phyloP scores from a whole-genome alignment of 2,329 filamentous ascomycete species.

The Cadophora sp. region DNA sequence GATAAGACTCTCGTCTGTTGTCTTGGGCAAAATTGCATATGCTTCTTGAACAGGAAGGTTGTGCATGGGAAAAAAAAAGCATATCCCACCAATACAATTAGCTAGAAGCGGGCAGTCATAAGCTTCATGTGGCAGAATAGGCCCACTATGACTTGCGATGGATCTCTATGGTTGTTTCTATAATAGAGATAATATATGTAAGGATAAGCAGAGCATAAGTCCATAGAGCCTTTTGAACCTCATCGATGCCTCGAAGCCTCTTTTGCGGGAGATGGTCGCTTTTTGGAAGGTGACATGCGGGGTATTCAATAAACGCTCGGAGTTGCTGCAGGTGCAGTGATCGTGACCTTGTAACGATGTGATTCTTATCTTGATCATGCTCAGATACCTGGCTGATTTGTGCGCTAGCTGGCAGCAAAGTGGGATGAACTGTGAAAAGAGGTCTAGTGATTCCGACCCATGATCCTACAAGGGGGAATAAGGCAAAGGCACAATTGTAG shows the following conservation, averaged over 20 bases:
- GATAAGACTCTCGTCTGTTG: neutral
- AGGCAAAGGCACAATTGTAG: neutral
- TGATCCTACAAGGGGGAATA: neutral
- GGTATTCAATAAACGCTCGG: neutral
- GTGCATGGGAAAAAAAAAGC: neutral
- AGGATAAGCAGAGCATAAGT: neutral
- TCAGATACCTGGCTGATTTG: neutral
- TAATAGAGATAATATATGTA: neutral
- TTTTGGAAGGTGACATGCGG: constrained; percentile 1
- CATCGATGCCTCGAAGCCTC: neutral
- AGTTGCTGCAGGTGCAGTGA: neutral
- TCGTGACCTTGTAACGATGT: neutral
- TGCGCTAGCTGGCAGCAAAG: neutral
- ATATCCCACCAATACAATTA: neutral
- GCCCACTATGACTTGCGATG: neutral
- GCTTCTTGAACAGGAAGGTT: neutral
- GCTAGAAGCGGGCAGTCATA: neutral
- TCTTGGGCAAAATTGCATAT: neutral
- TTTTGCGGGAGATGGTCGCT: neutral
- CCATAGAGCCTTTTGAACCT: neutral
- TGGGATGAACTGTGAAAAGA: neutral
- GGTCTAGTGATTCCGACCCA: neutral
- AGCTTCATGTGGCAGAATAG: neutral
- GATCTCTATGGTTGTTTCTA: neutral
- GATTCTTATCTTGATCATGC: neutral